A percentile compares a stretch with the other conserved stretches of the same genome.
These are phyloP conservation scores for Solanum appendiculatum DNA, from an alignment of 257 asterid species.

Conservation along the genomic window DNA sequence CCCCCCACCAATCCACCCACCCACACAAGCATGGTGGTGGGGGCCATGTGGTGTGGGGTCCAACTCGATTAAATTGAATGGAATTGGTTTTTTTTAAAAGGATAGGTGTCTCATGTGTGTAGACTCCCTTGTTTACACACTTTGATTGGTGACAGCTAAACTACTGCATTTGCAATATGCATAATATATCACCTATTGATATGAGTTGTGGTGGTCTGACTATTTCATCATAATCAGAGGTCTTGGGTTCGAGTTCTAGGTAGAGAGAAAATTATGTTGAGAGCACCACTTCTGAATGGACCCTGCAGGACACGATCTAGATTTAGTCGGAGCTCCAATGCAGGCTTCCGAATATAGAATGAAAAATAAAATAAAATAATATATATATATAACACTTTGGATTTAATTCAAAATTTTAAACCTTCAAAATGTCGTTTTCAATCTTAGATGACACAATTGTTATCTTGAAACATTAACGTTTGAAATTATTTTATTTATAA, in stretches of 20 bases:
- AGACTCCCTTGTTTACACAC: not conserved
- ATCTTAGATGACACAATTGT: not conserved
- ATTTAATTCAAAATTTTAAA: not conserved
- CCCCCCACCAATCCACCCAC: not conserved
- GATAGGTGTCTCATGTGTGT: not conserved
- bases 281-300: too few relatives aligned
- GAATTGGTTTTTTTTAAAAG: not conserved
- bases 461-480: not conserved
- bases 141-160: conserved; percentile 12
- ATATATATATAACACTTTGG: too few relatives aligned
- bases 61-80: not conserved
- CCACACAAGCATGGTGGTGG: not conserved
- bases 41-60: conserved; percentile 40
- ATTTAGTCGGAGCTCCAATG: too few relatives aligned
- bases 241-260: too few relatives aligned
- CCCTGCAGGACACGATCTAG: too few relatives aligned
- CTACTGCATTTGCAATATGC: not conserved
- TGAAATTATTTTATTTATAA: not conserved
- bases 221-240: too few relatives aligned
- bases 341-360: too few relatives aligned
- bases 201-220: too few relatives aligned
- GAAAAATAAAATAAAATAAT: too few relatives aligned
- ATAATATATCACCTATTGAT: not conserved
- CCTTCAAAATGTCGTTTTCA: not conserved
- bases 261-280: too few relatives aligned